phyloP scores from a whole-genome alignment of 352 stramenopile genomes.

The Phytophthora hibernalis region DNA sequence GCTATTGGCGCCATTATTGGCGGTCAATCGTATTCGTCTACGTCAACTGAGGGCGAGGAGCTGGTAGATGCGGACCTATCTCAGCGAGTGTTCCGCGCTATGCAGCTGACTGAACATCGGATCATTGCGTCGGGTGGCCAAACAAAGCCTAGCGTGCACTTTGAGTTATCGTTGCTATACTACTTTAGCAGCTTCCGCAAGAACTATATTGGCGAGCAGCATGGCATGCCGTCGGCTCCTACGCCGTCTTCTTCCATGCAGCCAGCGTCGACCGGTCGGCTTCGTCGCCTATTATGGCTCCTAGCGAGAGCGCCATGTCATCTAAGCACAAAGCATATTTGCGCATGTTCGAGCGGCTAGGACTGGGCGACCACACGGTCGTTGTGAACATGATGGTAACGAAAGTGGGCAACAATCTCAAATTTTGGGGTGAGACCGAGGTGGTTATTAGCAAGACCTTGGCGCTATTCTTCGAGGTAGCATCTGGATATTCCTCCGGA shows the following conservation, averaged over 20 bases:
- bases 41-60: conserved; percentile 94
- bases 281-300: conserved; percentile 88
- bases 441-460: conserved; percentile 97
- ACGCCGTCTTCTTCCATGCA: conserved; percentile 63
- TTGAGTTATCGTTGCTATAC: conserved; percentile 96
- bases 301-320: conserved; percentile 72
- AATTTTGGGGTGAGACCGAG: conserved; percentile 97
- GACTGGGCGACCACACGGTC: conserved; percentile 96
- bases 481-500: conserved; percentile 95
- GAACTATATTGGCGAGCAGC: conserved; percentile 93
- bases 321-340: conserved; percentile 96
- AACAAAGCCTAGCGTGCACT: conserved; percentile 90
- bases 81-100: conserved; percentile 95
- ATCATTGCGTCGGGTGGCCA: conserved; percentile 89
- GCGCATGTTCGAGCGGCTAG: conserved; percentile 98
- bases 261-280: conserved; percentile 22
- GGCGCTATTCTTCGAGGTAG: conserved; percentile 97
- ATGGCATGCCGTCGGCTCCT: conserved; percentile 84
- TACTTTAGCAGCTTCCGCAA: conserved; percentile 97
- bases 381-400: conserved; percentile 99
- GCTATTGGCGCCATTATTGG: conserved; percentile 96
- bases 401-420: conserved; percentile 99
- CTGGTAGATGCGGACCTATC: conserved; percentile 96
- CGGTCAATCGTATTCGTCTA: conserved; percentile 94
- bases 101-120: conserved; percentile 96